These are phyloP conservation scores for Cardamine chenopodiifolia DNA, from an alignment of 345 rosid genomes.

Conservation along the genomic window DNA sequence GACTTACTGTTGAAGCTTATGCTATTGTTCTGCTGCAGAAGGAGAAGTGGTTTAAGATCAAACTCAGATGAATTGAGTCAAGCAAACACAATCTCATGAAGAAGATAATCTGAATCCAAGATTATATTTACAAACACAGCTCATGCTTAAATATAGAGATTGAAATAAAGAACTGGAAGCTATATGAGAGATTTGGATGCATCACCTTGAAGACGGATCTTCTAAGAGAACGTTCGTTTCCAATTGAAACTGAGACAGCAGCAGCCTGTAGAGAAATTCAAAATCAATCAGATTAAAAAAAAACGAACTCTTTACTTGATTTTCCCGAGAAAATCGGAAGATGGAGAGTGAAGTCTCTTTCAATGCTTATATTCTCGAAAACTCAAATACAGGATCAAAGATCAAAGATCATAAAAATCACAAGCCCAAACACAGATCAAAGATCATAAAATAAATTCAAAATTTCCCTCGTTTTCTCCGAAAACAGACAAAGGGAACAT, in stretches of 20 bases:
- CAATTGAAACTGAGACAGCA: constrained; percentile 40
- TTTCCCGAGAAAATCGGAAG: neutral
- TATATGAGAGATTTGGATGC: constrained; percentile 3
- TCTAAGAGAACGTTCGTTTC: constrained; percentile 34
- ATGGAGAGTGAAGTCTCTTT: no score
- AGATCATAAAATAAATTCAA: constrained; percentile 1
- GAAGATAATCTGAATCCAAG: neutral
- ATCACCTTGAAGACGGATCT: constrained; percentile 44
- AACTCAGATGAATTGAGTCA: neutral
- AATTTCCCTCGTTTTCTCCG: constrained; percentile 41
- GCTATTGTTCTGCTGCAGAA: constrained; percentile 56
- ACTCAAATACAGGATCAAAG: neutral
- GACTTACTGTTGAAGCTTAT: constrained; percentile 59
- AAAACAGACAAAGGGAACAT: constrained; percentile 2
- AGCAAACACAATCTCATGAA: neutral
- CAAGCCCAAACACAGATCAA: constrained; percentile 24
- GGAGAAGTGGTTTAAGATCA: neutral
- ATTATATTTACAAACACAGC: neutral
- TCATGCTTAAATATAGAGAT: neutral
- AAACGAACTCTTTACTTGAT: no score
- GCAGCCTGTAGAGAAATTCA: constrained; percentile 26
- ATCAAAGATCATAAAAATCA: constrained; percentile 15
- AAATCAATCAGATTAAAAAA: neutral
- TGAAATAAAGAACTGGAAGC: neutral
- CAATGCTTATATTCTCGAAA: neutral